A percentile compares a stretch with the other conserved stretches of the same genome.
Conservation (phyloP, 1,284 basidiomycete genomes). For the Singerocomus rubriflavus region DNA sequence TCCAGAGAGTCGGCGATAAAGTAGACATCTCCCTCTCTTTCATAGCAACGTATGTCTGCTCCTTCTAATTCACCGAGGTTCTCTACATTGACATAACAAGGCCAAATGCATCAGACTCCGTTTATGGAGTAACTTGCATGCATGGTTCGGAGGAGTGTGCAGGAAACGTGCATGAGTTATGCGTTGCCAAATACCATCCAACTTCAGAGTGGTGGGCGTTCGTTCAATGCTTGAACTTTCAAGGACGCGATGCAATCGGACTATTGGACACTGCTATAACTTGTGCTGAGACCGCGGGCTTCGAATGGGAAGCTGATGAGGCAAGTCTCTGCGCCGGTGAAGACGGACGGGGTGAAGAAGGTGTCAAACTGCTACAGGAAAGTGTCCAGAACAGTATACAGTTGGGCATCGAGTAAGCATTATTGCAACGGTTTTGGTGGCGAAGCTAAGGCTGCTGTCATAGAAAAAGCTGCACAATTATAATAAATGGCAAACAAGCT, state of each 20-base stretch:
- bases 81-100: slow-evolving; percentile 38
- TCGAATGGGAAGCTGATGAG: slow-evolving; percentile 66
- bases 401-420: slow-evolving; percentile 56
- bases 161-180: slow-evolving; percentile 86
- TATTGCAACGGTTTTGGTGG: slow-evolving; percentile 1
- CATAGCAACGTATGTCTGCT: slow-evolving; percentile 57
- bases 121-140: slow-evolving; percentile 73
- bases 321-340: slow-evolving; percentile 57
- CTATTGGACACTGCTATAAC: slow-evolving; percentile 57
- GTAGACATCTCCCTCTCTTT: slow-evolving; percentile 70
- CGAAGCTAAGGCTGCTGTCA: slow-evolving; percentile 8
- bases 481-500: slow-evolving; percentile 65
- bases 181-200: slow-evolving; percentile 58
- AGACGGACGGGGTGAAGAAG: slow-evolving; percentile 55
- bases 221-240: slow-evolving; percentile 73
- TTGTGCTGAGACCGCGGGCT: slow-evolving; percentile 60
- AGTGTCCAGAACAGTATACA: slow-evolving; percentile 51
- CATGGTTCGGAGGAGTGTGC: slow-evolving; percentile 80
- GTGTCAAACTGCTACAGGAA: slow-evolving; percentile 55
- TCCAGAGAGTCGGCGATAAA: slow-evolving; percentile 60
- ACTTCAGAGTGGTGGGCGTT: slow-evolving; percentile 68
- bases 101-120: slow-evolving; percentile 57
- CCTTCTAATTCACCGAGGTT: slow-evolving; percentile 2
- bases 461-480: slow-evolving; percentile 82
- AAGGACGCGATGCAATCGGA: slow-evolving; percentile 65